Base-by-base conservation (phyloP, 495 filamentous ascomycete genomes). In the Acidiella bohemica region DNA sequence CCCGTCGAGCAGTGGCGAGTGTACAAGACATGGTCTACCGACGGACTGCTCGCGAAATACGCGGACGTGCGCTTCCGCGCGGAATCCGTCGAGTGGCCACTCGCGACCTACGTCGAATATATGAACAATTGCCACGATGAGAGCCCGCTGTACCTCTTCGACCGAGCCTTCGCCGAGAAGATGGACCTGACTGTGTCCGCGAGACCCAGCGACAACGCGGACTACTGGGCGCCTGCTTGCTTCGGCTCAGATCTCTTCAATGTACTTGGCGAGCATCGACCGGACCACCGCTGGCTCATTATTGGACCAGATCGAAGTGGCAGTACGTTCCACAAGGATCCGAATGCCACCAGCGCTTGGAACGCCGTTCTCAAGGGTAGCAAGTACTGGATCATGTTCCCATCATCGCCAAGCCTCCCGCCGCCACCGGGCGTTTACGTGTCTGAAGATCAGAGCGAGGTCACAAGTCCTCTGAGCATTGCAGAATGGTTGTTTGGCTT, bases 351-450 rank as follows among this genome's bases (percentile, higher is more conserved):
- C 41, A 87, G 81, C 48, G 90, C 90, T 2, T 97, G 90, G 90
- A 97, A 97, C 56, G 88, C 90, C 0, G 87, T 96, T 12, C 58
- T 97, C 23, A 70, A 78, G 39, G 90, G 90, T 12, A 76, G 80
- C 14, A 97, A 97, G 58, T 97, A 96, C 65, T 97, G 90, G 90
- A 92, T 97, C 46, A 93, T 85, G 80, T 88, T 95, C 67, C 75
- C 90, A 32, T 64, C 78, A 0, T 67, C 68, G 12, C 59, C 71
- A 21, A 72, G 68, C 18, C 63, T 69, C 29, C 60, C 75, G 51
- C 72, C 76, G 7, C 81, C 81, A 8, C 90, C 90, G 4, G 90
- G 90, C 16, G 85, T 97, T 14, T 92, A 81, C 51, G 85, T 94
- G 9, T 93, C 86, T 6, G 70, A 78, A 26, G 90, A 97, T 55